Conservation (phyloP, 148 eudicot species). For the Dysphania ambrosioides region DNA sequence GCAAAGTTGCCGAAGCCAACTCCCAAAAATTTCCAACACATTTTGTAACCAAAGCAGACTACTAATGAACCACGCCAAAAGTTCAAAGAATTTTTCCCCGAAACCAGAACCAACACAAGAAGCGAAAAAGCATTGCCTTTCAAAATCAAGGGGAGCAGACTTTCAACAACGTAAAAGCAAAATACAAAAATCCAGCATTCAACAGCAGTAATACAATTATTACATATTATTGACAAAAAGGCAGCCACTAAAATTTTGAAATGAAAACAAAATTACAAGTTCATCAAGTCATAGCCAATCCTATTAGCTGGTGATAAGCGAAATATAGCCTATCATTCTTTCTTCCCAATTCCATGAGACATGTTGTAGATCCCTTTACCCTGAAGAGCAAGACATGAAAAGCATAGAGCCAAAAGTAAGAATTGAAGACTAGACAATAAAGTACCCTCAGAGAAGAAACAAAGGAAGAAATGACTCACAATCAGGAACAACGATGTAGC, state of each 20-base stretch:
- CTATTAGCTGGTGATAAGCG: too few species aligned
- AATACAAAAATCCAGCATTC: not conserved
- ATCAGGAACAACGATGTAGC: conserved; percentile 50
- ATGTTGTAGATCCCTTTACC: conserved; percentile 77
- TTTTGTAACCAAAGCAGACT: too few species aligned
- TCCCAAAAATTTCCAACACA: too few species aligned
- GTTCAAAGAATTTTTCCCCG: not conserved
- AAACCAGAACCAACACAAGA: conserved; percentile 4
- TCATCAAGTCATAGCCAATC: not conserved
- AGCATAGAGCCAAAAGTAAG: not conserved
- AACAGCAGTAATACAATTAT: conserved; percentile 3
- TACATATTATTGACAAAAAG: not conserved
- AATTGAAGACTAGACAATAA: not conserved
- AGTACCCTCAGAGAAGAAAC: not conserved
- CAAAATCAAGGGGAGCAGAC: not conserved
- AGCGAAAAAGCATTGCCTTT: not conserved
- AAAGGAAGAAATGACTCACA: conserved; percentile 44
- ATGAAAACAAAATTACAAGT: conserved; percentile 2
- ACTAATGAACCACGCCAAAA: not conserved
- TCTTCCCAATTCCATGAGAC: conserved; percentile 94
- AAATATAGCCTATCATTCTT: conserved; percentile 49
- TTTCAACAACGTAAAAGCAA: not conserved
- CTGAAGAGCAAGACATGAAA: conserved; percentile 28
- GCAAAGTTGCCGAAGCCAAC: too few species aligned
- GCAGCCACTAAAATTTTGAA: not conserved